phyloP scores from a whole-genome alignment of 768 basidiomycete genomes.

The Lanmaoa rubissima region DNA sequence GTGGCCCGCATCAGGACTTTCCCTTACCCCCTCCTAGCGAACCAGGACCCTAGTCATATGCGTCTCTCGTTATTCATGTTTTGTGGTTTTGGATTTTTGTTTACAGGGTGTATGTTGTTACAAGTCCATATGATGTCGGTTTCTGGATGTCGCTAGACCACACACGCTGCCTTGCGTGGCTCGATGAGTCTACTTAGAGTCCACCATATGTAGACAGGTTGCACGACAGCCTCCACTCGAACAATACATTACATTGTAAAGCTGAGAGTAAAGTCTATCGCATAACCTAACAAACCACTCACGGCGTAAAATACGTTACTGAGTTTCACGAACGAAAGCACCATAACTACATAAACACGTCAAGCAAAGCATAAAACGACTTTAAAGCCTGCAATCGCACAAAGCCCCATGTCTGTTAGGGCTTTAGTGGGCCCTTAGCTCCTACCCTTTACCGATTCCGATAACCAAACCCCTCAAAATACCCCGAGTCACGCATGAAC shows the following conservation, averaged over 20 bases:
- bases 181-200: not conserved
- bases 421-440: too few species aligned
- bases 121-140: not conserved
- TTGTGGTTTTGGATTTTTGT: not conserved
- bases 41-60: not conserved
- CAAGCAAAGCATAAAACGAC: not conserved
- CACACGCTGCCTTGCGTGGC: not conserved
- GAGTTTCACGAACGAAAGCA: not conserved
- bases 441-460: slow-evolving; percentile 16
- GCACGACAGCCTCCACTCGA: not conserved
- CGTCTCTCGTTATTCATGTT: not conserved
- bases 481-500: slow-evolving; percentile 59
- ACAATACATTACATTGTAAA: not conserved
- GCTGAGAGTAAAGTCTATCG: not conserved
- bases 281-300: not conserved
- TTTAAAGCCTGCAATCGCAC: not conserved
- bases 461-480: slow-evolving; percentile 37
- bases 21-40: slow-evolving; percentile 6
- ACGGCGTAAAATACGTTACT: not conserved
- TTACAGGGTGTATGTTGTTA: not conserved
- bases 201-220: not conserved
- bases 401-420: not conserved
- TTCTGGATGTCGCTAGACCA: not conserved
- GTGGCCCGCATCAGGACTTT: slow-evolving; percentile 6
- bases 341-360: not conserved